A percentile compares a stretch with the other conserved stretches of the same genome.
phyloP scores from a whole-genome alignment of 2,329 filamentous ascomycete genomes.

The Trichoderma sp. region DNA sequence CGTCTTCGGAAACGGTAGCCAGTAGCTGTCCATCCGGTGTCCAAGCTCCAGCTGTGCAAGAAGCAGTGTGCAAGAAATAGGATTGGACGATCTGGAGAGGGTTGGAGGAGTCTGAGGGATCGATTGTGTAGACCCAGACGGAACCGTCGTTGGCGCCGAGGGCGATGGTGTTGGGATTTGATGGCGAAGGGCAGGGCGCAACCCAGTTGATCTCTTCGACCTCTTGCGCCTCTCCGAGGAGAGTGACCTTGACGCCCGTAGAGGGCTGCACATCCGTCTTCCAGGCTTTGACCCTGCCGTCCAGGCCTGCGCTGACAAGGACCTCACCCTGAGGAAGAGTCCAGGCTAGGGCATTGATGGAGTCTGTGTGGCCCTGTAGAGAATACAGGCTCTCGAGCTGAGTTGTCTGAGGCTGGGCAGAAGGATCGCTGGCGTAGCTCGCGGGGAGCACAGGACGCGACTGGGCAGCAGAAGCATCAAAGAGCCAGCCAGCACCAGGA shows the following conservation, averaged over 20 bases:
- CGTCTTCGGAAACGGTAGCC: conserved; percentile 86
- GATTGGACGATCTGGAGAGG: conserved; percentile 82
- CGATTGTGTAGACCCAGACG: conserved; percentile 94
- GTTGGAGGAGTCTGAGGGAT: conserved; percentile 58
- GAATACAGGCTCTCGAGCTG: conserved; percentile 67
- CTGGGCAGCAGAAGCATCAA: conserved; percentile 69
- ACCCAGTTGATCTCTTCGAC: conserved; percentile 97
- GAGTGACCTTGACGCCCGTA: conserved; percentile 55
- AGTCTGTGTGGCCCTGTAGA: conserved; percentile 89
- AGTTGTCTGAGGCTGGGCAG: conserved; percentile 50
- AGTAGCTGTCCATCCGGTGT: conserved; percentile 83
- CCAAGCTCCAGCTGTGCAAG: conserved; percentile 90
- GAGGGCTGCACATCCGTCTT: conserved; percentile 50
- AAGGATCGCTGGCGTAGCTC: conserved; percentile 69
- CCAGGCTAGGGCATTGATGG: conserved; percentile 83
- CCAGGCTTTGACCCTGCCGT: conserved; percentile 78
- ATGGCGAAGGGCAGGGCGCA: conserved; percentile 67
- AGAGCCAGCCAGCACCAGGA: conserved; percentile 80
- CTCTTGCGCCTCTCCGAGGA: conserved; percentile 78
- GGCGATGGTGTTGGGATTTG: conserved; percentile 78
- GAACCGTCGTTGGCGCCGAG: conserved; percentile 87
- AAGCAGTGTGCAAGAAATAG: conserved; percentile 85
- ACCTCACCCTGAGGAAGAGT: conserved; percentile 82
- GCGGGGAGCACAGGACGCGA: conserved; percentile 70
- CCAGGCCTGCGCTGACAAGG: conserved; percentile 82